Evolutionary conservation across 208 protist species (phyloP).

Genomic region (Lotmaria passim): DNA sequence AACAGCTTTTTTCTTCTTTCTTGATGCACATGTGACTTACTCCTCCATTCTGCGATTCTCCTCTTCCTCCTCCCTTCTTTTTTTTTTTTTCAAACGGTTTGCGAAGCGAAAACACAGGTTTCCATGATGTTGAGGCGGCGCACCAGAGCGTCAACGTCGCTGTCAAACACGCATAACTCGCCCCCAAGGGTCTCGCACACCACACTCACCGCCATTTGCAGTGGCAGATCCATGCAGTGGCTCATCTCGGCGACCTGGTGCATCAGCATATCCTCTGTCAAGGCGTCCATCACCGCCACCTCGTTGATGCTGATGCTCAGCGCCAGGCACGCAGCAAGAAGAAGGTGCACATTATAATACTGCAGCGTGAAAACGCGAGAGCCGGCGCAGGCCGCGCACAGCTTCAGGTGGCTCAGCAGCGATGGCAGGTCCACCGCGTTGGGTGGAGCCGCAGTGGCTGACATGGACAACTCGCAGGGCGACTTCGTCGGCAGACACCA

Average conservation of each 20-base stretch:
- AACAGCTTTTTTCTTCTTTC: background rate
- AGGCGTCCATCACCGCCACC: constrained; percentile 13
- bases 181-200: constrained; percentile 45
- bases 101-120: constrained; percentile 11
- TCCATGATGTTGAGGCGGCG: constrained; percentile 34
- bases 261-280: constrained; percentile 27
- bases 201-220: constrained; percentile 38
- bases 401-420: constrained; percentile 8
- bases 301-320: constrained; percentile 52
- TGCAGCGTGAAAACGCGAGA: constrained; percentile 40
- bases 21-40: no score
- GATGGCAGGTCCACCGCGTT: constrained; percentile 7
- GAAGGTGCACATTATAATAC: constrained; percentile 48
- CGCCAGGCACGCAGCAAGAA: constrained; percentile 42
- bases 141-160: constrained; percentile 34
- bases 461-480: background rate
- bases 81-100: constrained; percentile 4
- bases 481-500: constrained; percentile 22
- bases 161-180: constrained; percentile 37
- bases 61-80: background rate
- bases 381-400: constrained; percentile 33
- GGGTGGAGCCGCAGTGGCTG: background rate
- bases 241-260: constrained; percentile 27
- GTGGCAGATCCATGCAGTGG: constrained; percentile 27
- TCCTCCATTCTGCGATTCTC: background rate